Evolutionary conservation across 177 flowering plant genomes (phyloP), one percentile per base, ranked within the genome.

Genomic region (Vitis hybrid): DNA sequence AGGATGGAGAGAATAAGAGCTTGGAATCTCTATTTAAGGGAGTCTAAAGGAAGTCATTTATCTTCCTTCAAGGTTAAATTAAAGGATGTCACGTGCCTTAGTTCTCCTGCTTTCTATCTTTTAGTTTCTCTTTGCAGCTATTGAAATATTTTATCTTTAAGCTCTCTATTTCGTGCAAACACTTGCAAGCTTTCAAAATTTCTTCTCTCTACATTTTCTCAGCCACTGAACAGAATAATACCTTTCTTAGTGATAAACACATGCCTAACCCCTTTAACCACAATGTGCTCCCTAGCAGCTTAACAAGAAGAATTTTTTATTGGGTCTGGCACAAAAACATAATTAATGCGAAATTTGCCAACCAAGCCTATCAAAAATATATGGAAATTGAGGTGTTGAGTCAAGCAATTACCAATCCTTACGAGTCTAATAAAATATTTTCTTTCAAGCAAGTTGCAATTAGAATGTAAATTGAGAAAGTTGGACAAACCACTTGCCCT

Each of bases 21-120:
- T 15, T 75, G 48, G n/a, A 15, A 15, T 48, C 14, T n/a, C 39
- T 65, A 55, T 65, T 67, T 65, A 65, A 15, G 15, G 67, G n/a
- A 18, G 19, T 16, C 7, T 1, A 62, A 59, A 51, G 62, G 7
- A 6, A 45, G 26, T 18, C 52, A 15, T 2, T 2, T 48, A 62
- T 8, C 62, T 21, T 14, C 63, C 49, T 13, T 18, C 6, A 6
- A 11, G 48, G 3, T 48, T 62, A 62, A 53, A 53, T 33, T 26
- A 61, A 62, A 39, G 52, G 59, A 1, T 2, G 16, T 48, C 64
- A 55, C 48, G 55, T 56, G 70, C 56, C 22, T 16, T 39, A 0
- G 29, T 33, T 62, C 11, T 10, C 3, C 55, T 59, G 56, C 51
- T 62, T 61, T 22, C 22, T 39, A 39, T 39, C 58, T 51, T 9